Evolutionary conservation across 2,329 filamentous ascomycete species (phyloP), one percentile per base, ranked within the genome.

Genomic region (Chaetomiaceae sp.): DNA sequence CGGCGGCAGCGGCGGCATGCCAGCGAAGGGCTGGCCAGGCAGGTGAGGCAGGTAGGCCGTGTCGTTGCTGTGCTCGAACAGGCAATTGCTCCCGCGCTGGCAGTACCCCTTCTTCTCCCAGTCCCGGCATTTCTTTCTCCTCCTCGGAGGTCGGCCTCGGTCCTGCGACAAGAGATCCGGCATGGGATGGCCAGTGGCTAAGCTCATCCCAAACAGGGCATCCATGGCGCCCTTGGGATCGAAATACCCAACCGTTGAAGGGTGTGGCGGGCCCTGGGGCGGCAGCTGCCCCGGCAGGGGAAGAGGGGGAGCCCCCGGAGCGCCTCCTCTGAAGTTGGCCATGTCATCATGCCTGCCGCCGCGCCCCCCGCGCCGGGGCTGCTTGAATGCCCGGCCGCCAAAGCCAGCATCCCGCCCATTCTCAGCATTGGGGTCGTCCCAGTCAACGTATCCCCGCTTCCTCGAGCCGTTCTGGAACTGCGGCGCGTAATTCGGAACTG

Each of bases 61-160:
- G 55, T 81, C 75, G 44, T 75, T 73, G 8, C 79, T 81, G 63
- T 92, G 87, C 58, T 89, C 82, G 60, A 79, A 89, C 34, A 73
- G 76, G 66, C 87, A 91, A 19, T 75, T 77, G 59, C 74, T 80
- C 3, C 86, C 85, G 34, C 82, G 72, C 5, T 81, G 76, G 62
- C 87, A 91, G 60, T 79, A 88, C 0, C 87, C 87, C 58, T 87
- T 87, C 1, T 71, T 79, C 51, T 89, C 85, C 60, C 86, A 89
- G 64, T 89, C 83, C 51, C 78, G 74, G 62, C 87, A 91, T 51
- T 80, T 74, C 50, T 73, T 67, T 55, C 68, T 72, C 43, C 66
- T 70, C 50, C 68, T 69, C 34, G 62, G 63, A 9, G 34, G 17
- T 3, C 44, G 23, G 5, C 20, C 23, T 3, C 38, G 44, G 16